Evolutionary conservation across 352 stramenopile species (phyloP), one percentile per base, ranked within the genome.

Genomic region (Blastocystis sp.): DNA sequence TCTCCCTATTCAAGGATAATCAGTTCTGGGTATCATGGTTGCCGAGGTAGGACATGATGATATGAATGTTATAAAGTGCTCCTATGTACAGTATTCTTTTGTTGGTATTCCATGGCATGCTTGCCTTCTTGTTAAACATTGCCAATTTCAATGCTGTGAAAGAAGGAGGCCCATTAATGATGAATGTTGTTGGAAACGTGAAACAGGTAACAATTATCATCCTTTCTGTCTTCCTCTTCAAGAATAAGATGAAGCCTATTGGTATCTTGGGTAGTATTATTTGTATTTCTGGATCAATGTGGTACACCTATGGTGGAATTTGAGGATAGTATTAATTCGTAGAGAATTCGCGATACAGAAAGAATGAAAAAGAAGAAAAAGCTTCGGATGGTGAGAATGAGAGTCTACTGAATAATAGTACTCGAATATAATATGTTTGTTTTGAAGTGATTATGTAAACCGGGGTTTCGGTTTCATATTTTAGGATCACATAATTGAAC

Each of bases 171-270:
- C 75, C 75, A 5, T 37, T 86, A 4, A 75, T 86, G 57, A 86
- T 86, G 57, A 86, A 86, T 46, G 61, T 86, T 16, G 61, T 65
- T 27, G 75, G 75, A 75, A 86, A 86, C 43, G 61, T 86, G 57
- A 86, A 86, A 51, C 75, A 86, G n/a, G 75, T 86, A 2, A 56
- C 66, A 1, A 86, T 86, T 46, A 57, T 86, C 37, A 75, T 86
- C 37, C 61, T 86, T 24, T 86, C 75, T 37, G 61, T 86, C 0
- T 78, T 69, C 54, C 21, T 86, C 32, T 86, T 86, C 61, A 86
- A 86, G 16, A 71, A 86, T 21, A 71, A 71, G 42, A 86, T 86
- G 75, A 86, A 51, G 42, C 75, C 75, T 5, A 86, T 86, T 46
- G 75, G 75, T 27, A 37, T 86, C 21, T 5, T 86, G 12, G 75